Evolutionary conservation across 148 eudicot species (phyloP).

Genomic region (Amaranthus hypochondriacus): DNA sequence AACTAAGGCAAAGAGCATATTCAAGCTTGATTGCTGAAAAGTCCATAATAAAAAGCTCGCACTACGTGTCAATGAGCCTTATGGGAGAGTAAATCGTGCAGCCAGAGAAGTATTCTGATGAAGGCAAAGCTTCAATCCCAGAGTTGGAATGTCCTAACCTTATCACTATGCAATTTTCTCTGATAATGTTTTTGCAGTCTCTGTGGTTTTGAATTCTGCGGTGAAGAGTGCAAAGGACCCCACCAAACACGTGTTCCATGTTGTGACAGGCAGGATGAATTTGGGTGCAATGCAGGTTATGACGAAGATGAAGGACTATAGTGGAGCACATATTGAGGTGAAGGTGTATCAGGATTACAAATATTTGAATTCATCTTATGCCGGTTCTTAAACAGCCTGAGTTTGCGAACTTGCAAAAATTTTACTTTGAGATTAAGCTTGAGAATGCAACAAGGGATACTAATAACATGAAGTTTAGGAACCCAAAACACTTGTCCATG

Average conservation of each 20-base stretch:
- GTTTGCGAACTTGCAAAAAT: slow-evolving; percentile 75
- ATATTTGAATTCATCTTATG: slow-evolving; percentile 79
- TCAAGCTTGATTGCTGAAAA: slow-evolving; percentile 88
- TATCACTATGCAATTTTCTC: slow-evolving; percentile 94
- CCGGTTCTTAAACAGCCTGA: slow-evolving; percentile 90
- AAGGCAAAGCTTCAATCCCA: slow-evolving; percentile 53
- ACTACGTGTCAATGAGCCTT: slow-evolving; percentile 79
- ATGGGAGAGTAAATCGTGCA: slow-evolving; percentile 84
- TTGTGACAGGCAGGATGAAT: slow-evolving; percentile 92
- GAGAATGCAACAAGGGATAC: slow-evolving; percentile 95
- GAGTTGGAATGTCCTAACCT: slow-evolving; percentile 77
- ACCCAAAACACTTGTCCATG: slow-evolving; percentile 89
- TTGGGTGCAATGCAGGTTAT: slow-evolving; percentile 98
- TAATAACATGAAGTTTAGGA: slow-evolving; percentile 90
- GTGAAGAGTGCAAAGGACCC: slow-evolving; percentile 86
- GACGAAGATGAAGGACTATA: slow-evolving; percentile 82
- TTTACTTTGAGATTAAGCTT: slow-evolving; percentile 78
- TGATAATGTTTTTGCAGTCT: slow-evolving; percentile 84
- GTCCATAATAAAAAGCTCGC: slow-evolving; percentile 87
- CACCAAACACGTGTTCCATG: slow-evolving; percentile 82
- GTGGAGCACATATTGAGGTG: slow-evolving; percentile 86
- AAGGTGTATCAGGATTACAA: slow-evolving; percentile 89
- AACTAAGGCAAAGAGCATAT: slow-evolving; percentile 86
- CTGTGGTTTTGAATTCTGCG: slow-evolving; percentile 90
- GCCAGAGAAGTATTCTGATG: slow-evolving; percentile 70